Evolutionary conservation across 257 asterid genomes (phyloP), one percentile per base, ranked within the genome.

Genomic region (Ehretia macrophylla): DNA sequence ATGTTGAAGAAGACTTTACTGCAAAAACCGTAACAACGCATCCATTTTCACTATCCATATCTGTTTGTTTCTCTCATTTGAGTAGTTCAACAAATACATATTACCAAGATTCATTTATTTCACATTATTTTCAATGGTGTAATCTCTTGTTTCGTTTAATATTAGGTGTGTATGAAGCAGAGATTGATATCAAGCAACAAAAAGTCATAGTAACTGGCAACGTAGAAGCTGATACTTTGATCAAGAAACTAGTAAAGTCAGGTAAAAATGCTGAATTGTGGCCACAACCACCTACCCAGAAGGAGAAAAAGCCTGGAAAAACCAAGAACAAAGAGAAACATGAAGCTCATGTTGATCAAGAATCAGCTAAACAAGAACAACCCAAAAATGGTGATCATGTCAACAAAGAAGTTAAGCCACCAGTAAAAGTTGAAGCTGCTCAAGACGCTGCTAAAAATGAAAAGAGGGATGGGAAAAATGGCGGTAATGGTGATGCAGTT

Each of bases 221-320:
- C 64, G 81, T 75, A 5, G 79, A 76, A 9, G 69, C 80, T 11
- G 67, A 66, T 19, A 47, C 79, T 55, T 50, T 86, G 32, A 45
- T 83, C 6, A 68, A 56, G 40, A 83, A 77, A 63, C 64, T 86
- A 20, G 64, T 8, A 0, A 86, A 83, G 53, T 70, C 87, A 47
- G 85, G 95, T 8, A 83, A 81, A 58, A 77, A 75, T 9, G 95
- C 92, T 1, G 81, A 79, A 60, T 56, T 83, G 47, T 75, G 83
- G 88, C 92, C 89, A 3, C 75, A 76, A 37, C 62, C 45, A 1
- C n/a, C 48, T 3, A 59, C 63, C 23, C 65, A 60, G 19, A 67
- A 17, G 42, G 73, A 71, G 42, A 69, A 67, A 17, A 62, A 21
- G 9, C 4, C 65, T 16, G n/a, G 37, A 0, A 56, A 58, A 17